Conservation (phyloP, 2,329 filamentous ascomycete genomes). For the Diplodia corticola region DNA sequence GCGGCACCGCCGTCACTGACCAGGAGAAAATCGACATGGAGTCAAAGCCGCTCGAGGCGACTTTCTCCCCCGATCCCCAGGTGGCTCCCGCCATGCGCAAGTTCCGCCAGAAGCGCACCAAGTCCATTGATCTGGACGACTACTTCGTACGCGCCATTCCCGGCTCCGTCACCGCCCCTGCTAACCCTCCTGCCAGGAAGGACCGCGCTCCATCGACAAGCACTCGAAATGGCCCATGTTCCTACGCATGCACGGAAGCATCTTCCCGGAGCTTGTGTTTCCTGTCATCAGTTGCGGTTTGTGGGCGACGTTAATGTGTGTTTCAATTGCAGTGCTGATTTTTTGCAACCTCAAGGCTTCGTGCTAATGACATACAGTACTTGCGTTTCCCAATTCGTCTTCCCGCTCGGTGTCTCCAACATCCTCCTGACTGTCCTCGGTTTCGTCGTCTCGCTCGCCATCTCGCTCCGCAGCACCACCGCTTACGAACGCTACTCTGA, state of each 20-base stretch:
- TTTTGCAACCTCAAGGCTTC: not conserved
- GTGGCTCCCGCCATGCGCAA: not conserved
- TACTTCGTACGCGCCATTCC: constrained; percentile 54
- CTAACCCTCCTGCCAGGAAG: constrained; percentile 32
- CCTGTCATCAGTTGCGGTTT: constrained; percentile 62
- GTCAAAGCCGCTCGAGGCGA: constrained; percentile 9
- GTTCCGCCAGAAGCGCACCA: constrained; percentile 30
- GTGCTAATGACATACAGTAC: constrained; percentile 1
- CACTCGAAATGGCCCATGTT: constrained; percentile 78
- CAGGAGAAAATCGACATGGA: constrained; percentile 12
- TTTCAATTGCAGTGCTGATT: constrained; percentile 31
- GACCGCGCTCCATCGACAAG: constrained; percentile 67
- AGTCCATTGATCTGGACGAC: constrained; percentile 52
- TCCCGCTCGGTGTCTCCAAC: constrained; percentile 59
- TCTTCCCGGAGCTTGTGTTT: constrained; percentile 72
- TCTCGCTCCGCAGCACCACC: constrained; percentile 74
- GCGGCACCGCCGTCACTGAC: constrained; percentile 12
- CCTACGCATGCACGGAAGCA: constrained; percentile 72
- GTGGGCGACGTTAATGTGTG: constrained; percentile 66
- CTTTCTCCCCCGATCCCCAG: constrained; percentile 5
- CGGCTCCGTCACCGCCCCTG: constrained; percentile 25
- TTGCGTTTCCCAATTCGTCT: constrained; percentile 49
- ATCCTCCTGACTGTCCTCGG: constrained; percentile 73
- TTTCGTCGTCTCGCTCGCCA: constrained; percentile 78
- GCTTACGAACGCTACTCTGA: constrained; percentile 70